Evolutionary conservation across 2,329 filamentous ascomycete species (phyloP), one percentile per base, ranked within the genome.

Genomic region (Helotiales sp.): DNA sequence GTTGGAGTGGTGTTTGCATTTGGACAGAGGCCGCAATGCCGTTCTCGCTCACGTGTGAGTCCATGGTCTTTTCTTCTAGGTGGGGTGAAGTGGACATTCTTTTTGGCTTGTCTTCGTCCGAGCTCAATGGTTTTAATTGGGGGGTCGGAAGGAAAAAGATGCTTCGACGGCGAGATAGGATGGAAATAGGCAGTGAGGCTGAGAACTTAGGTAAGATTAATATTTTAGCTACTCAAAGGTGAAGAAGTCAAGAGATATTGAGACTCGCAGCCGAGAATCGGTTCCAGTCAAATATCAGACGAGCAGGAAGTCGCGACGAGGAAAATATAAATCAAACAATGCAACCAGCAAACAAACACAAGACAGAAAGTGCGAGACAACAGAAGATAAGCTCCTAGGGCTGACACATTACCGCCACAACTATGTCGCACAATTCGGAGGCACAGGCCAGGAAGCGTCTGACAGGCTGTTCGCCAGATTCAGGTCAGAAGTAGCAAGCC

Each of bases 361-460:
- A 22, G n/a, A 47, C 13, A 15, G 26, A 60, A 60, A 60, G 40
- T 30, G 24, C 57, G 40, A 60, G 32, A 28, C 10, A 26, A 58
- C 1, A 43, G 24, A 20, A 28, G 7, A 60, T 30, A 45, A 43
- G 55, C 34, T 60, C 40, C 30, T 60, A 60, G 57, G 57, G 57
- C 57, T 60, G 57, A 60, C 57, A 57, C 15, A 5, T 45, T 47
- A 17, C 20, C 34, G 37, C 57, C 57, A 28, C 37, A 60, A 13
- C 22, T 20, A 26, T 47, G 34, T 17, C 11, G 22, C 22, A 15
- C 22, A 43, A 40, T 7, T 40, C 7, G 57, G 17, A 60, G 34
- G 47, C 47, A 50, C 47, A 50, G 22, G 26, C 49, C 24, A 52
- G 22, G 30, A 57, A 24, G 4, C n/a, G 11, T 37, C 20, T 26